Conservation (phyloP, 2,329 filamentous ascomycete species). For the Diplodia corticola region DNA sequence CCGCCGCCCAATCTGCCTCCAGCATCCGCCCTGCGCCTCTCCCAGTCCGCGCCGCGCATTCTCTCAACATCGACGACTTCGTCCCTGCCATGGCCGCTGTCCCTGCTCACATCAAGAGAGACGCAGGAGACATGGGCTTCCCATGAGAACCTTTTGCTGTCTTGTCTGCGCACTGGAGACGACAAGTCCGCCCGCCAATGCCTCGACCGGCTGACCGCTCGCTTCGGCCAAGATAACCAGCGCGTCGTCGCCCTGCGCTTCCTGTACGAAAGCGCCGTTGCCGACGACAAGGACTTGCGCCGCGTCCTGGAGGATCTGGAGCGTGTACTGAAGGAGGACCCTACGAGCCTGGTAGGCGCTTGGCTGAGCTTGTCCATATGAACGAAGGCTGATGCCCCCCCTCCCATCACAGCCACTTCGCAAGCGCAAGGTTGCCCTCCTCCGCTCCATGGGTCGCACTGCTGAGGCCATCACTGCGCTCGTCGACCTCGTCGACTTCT, state of each 20-base stretch:
- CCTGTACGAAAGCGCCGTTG: constrained; percentile 80
- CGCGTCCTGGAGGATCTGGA: constrained; percentile 77
- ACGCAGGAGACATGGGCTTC: constrained; percentile 78
- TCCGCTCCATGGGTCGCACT: constrained; percentile 70
- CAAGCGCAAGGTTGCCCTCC: constrained; percentile 79
- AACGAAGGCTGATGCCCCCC: constrained; percentile 34
- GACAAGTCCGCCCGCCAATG: constrained; percentile 74
- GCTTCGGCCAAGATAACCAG: constrained; percentile 84
- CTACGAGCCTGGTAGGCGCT: constrained; percentile 72
- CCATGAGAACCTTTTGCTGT: constrained; percentile 83
- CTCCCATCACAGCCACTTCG: constrained; percentile 64
- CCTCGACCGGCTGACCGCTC: constrained; percentile 70
- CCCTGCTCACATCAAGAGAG: constrained; percentile 58
- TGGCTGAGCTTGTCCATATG: background rate
- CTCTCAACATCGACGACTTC: constrained; percentile 41
- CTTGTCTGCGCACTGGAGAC: constrained; percentile 82
- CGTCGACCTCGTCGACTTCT: constrained; percentile 73
- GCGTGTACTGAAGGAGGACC: constrained; percentile 68
- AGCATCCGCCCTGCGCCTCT: constrained; percentile 47
- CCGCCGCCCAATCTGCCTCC: constrained; percentile 45
- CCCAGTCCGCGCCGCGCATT: constrained; percentile 46
- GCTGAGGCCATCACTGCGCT: constrained; percentile 74
- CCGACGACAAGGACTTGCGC: constrained; percentile 66
- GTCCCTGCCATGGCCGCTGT: constrained; percentile 53
- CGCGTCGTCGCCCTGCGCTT: constrained; percentile 81